Evolutionary conservation across 495 filamentous ascomycete species (phyloP).

Genomic region (Penicillium cataractarum): DNA sequence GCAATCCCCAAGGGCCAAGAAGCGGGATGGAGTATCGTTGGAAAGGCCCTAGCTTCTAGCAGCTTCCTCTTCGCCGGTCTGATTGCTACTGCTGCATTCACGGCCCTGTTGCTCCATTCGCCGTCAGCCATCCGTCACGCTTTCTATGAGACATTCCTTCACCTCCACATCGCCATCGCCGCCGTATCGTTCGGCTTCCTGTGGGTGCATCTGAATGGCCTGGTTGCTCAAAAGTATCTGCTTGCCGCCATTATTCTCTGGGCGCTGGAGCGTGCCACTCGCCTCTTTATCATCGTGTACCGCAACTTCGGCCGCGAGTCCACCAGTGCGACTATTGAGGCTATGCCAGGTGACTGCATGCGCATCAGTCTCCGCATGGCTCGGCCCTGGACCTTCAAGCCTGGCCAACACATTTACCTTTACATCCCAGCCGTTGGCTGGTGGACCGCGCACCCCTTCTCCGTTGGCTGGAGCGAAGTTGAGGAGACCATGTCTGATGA

Average conservation of each 20-base stretch:
- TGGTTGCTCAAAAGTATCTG: slow-evolving; percentile 68
- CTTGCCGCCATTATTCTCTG: slow-evolving; percentile 72
- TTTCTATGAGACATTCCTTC: slow-evolving; percentile 94
- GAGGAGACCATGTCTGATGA: slow-evolving; percentile 42
- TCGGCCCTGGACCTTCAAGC: slow-evolving; percentile 73
- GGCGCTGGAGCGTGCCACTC: slow-evolving; percentile 71
- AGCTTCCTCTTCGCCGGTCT: slow-evolving; percentile 62
- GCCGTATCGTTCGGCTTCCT: slow-evolving; percentile 62
- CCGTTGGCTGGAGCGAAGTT: slow-evolving; percentile 78
- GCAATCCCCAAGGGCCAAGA: slow-evolving; percentile 67
- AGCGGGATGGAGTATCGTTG: slow-evolving; percentile 64
- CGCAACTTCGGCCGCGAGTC: slow-evolving; percentile 66
- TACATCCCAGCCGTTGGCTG: slow-evolving; percentile 74
- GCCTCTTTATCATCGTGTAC: slow-evolving; percentile 69
- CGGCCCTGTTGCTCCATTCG: slow-evolving; percentile 65
- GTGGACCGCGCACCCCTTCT: slow-evolving; percentile 94
- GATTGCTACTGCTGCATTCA: slow-evolving; percentile 49
- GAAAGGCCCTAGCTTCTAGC: slow-evolving; percentile 47
- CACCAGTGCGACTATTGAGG: slow-evolving; percentile 73
- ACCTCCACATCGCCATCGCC: slow-evolving; percentile 75
- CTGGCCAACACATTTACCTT: slow-evolving; percentile 87
- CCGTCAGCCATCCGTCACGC: slow-evolving; percentile 82
- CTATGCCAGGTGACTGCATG: slow-evolving; percentile 79
- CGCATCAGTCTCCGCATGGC: slow-evolving; percentile 81
- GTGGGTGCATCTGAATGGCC: slow-evolving; percentile 72